Percentiles rank a stretch among this genome's conserved stretches.
Evolutionary conservation across 257 asterid genomes (phyloP).

Genomic region (Asclepias syriaca): DNA sequence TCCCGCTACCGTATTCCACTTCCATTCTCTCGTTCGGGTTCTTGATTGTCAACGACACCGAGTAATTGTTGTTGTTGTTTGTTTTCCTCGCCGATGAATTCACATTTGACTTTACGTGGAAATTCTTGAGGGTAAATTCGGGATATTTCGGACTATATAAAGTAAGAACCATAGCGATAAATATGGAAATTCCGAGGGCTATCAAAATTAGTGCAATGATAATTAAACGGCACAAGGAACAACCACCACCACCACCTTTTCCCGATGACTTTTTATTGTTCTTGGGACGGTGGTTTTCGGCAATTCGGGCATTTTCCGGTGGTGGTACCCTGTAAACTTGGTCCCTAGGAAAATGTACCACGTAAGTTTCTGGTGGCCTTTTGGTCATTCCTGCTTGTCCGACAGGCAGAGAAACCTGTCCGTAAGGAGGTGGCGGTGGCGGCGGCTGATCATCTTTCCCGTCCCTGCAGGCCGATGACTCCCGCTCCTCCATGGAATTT

Average conservation of each 20-base stretch:
- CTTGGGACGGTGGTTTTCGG: slow-evolving; percentile 28
- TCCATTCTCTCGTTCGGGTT: slow-evolving; percentile 38
- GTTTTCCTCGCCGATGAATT: slow-evolving; percentile 3
- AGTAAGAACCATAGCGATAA: slow-evolving; percentile 17
- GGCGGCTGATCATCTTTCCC: slow-evolving; percentile 11
- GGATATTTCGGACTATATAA: slow-evolving; percentile 46
- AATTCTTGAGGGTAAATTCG: slow-evolving; percentile 24
- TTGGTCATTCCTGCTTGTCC: not conserved
- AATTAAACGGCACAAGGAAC: slow-evolving; percentile 19
- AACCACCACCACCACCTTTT: too few relatives aligned
- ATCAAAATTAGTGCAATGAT: slow-evolving; percentile 19
- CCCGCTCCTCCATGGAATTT: slow-evolving; percentile 67
- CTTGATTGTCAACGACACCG: slow-evolving; percentile 20
- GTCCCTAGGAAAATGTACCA: slow-evolving; percentile 66
- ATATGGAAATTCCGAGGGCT: not conserved
- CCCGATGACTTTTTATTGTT: not conserved
- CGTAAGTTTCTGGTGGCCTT: slow-evolving; percentile 39
- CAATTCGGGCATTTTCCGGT: slow-evolving; percentile 56
- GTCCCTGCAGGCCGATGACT: slow-evolving; percentile 18
- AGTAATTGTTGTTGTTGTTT: not conserved
- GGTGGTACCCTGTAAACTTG: slow-evolving; percentile 81
- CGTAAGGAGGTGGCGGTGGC: slow-evolving; percentile 7
- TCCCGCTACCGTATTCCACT: slow-evolving; percentile 21
- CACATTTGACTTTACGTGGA: slow-evolving; percentile 16
- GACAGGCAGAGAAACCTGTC: not conserved